A percentile compares a stretch with the other conserved stretches of the same genome.
Conservation (phyloP, 495 filamentous ascomycete species). For the Penicillium chermesinum region DNA sequence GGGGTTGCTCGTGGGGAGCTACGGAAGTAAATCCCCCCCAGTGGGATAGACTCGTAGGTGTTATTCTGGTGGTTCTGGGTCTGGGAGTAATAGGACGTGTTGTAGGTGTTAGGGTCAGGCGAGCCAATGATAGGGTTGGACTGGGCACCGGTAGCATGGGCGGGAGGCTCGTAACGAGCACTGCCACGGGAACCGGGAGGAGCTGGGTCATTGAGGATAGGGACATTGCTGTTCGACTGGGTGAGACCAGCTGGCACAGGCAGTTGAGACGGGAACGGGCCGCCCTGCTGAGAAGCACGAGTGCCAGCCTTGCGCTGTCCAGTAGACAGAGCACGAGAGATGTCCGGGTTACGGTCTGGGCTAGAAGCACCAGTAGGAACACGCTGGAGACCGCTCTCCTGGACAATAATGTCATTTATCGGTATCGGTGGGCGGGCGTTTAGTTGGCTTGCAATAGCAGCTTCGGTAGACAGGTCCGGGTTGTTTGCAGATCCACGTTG, state of each 20-base stretch:
- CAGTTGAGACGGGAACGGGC: slow-evolving; percentile 9
- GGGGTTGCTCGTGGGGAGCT: not conserved
- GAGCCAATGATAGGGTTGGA: slow-evolving; percentile 10
- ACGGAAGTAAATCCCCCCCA: slow-evolving; percentile 5
- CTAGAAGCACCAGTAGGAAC: slow-evolving; percentile 22
- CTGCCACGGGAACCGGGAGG: slow-evolving; percentile 23
- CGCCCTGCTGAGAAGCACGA: slow-evolving; percentile 12
- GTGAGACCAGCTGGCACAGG: slow-evolving; percentile 20
- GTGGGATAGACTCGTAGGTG: slow-evolving; percentile 14
- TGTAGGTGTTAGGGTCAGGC: slow-evolving; percentile 13
- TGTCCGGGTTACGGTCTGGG: not conserved
- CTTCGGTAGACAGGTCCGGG: slow-evolving; percentile 27
- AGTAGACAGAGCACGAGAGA: slow-evolving; percentile 36
- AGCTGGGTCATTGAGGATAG: slow-evolving; percentile 19
- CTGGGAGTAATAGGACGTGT: slow-evolving; percentile 1
- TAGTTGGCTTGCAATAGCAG: slow-evolving; percentile 37
- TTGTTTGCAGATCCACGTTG: slow-evolving; percentile 29
- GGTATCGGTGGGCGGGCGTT: slow-evolving; percentile 40
- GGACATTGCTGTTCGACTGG: slow-evolving; percentile 20
- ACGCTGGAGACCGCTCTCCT: slow-evolving; percentile 22
- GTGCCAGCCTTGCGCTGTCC: slow-evolving; percentile 37
- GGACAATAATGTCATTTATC: slow-evolving; percentile 34
- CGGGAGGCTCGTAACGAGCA: slow-evolving; percentile 19
- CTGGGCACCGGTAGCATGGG: slow-evolving; percentile 1
- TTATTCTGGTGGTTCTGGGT: slow-evolving; percentile 9